phyloP scores from a whole-genome alignment of 1,284 basidiomycete genomes.

The Irpex sp. region DNA sequence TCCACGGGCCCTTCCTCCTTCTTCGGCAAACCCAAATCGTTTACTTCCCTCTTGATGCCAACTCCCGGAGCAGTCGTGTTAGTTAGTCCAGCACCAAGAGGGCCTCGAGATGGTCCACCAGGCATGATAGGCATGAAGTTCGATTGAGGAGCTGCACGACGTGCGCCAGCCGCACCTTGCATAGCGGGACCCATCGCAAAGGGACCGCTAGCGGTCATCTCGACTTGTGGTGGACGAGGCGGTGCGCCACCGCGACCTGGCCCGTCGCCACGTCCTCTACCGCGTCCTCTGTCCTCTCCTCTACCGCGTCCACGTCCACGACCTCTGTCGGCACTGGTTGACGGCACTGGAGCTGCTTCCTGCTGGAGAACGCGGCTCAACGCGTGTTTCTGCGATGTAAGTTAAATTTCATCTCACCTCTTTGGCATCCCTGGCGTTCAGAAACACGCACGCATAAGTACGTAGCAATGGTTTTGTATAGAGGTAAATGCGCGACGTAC shows the following conservation, averaged over 20 bases:
- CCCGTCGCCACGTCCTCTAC: conserved; percentile 42
- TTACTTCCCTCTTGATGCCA: conserved; percentile 32
- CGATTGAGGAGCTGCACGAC: conserved; percentile 48
- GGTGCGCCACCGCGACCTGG: conserved; percentile 43
- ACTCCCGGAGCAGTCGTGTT: conserved; percentile 39
- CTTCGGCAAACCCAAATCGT: conserved; percentile 21
- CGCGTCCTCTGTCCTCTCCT: conserved; percentile 15
- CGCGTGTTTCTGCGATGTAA: not conserved
- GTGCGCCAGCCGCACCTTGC: conserved; percentile 45
- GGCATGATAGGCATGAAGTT: conserved; percentile 47
- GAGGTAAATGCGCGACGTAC: conserved; percentile 27
- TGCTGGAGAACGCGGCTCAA: not conserved
- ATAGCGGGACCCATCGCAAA: conserved; percentile 80
- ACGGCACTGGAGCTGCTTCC: conserved; percentile 24
- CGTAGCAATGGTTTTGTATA: not conserved
- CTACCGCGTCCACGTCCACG: conserved; percentile 29
- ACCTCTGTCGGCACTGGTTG: conserved; percentile 27
- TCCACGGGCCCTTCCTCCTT: conserved; percentile 25
- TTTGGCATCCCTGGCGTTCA: conserved; percentile 6
- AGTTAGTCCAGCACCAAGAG: conserved; percentile 47
- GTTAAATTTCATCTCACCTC: not conserved
- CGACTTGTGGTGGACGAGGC: conserved; percentile 41
- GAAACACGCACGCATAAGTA: not conserved
- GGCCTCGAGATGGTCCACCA: conserved; percentile 31
- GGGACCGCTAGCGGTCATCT: conserved; percentile 82